Percentiles rank a stretch among this genome's conserved stretches.
Conservation (phyloP, 352 stramenopile species). For the Phytophthora hybrid region DNA sequence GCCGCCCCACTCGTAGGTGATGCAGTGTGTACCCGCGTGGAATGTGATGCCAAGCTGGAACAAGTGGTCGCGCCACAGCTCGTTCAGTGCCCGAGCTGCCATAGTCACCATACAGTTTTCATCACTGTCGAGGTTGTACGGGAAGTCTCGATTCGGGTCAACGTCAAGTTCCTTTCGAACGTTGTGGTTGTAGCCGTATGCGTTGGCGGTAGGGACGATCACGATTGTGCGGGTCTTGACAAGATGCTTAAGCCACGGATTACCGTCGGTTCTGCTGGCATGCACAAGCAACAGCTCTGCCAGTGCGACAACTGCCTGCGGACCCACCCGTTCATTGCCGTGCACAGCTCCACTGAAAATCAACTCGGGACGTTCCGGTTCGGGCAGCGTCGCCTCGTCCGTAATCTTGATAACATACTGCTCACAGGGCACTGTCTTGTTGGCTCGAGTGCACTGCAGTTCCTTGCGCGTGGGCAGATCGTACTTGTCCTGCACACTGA, state of each 20-base stretch:
- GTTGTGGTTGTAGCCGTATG: conserved; percentile 91
- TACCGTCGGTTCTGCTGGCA: conserved; percentile 48
- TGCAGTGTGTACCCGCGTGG: conserved; percentile 95
- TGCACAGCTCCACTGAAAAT: conserved; percentile 96
- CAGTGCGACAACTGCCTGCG: conserved; percentile 84
- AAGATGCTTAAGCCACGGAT: conserved; percentile 70
- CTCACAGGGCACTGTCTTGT: conserved; percentile 55
- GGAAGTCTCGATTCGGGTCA: conserved; percentile 98
- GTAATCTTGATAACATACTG: conserved; percentile 91
- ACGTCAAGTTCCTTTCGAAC: conserved; percentile 79
- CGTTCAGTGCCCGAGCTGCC: conserved; percentile 93
- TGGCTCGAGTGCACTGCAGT: conserved; percentile 56
- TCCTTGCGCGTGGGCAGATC: conserved; percentile 58
- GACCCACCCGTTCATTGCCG: conserved; percentile 94
- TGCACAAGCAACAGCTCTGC: conserved; percentile 71
- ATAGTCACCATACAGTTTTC: conserved; percentile 94
- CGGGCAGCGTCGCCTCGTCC: conserved; percentile 67
- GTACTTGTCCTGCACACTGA: conserved; percentile 85
- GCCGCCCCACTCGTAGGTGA: conserved; percentile 97
- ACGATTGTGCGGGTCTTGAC: conserved; percentile 83
- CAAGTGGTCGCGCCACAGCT: conserved; percentile 95
- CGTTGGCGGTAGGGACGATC: conserved; percentile 93
- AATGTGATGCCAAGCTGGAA: conserved; percentile 97
- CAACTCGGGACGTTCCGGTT: conserved; percentile 88
- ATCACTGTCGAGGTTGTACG: conserved; percentile 83